A percentile compares a stretch with the other conserved stretches of the same genome.
Evolutionary conservation across 352 stramenopile genomes (phyloP).

Genomic region (Pythium aquatile): DNA sequence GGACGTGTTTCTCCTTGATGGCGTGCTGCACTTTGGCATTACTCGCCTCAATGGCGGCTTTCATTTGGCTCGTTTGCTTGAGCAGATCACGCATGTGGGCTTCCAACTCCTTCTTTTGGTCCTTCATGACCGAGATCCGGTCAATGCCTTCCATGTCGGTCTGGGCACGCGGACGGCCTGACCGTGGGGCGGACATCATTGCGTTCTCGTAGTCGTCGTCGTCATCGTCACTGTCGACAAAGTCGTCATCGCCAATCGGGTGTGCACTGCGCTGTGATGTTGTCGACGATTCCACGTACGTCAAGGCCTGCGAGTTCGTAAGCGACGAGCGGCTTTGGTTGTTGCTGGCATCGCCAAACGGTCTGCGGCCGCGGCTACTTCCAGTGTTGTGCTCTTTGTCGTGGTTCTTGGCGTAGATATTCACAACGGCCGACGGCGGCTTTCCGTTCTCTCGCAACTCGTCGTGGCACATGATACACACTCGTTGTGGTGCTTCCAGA

Average conservation of each 20-base stretch:
- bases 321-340: conserved; percentile 15
- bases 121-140: conserved; percentile 59
- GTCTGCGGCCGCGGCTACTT: conserved; percentile 18
- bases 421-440: conserved; percentile 65
- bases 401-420: conserved; percentile 48
- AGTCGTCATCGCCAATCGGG: conserved; percentile 6
- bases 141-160: conserved; percentile 59
- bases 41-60: conserved; percentile 50
- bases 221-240: conserved; percentile 35
- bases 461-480: conserved; percentile 82
- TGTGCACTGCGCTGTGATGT: conserved; percentile 12
- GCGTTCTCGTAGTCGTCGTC: conserved; percentile 15
- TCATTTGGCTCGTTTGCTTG: conserved; percentile 50
- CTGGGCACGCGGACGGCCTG: conserved; percentile 50
- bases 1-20: conserved; percentile 34
- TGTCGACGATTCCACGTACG: conserved; percentile 21
- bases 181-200: background rate
- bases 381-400: conserved; percentile 29
- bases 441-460: conserved; percentile 73
- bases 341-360: conserved; percentile 18
- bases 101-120: conserved; percentile 68
- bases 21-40: conserved; percentile 43
- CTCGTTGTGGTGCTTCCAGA: conserved; percentile 59
- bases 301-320: conserved; percentile 21
- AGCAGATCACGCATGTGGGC: conserved; percentile 62